Percentiles rank a stretch among this genome's conserved stretches.
Evolutionary conservation across 2,329 filamentous ascomycete species (phyloP).

Genomic region (Rhynchosporium secalis): DNA sequence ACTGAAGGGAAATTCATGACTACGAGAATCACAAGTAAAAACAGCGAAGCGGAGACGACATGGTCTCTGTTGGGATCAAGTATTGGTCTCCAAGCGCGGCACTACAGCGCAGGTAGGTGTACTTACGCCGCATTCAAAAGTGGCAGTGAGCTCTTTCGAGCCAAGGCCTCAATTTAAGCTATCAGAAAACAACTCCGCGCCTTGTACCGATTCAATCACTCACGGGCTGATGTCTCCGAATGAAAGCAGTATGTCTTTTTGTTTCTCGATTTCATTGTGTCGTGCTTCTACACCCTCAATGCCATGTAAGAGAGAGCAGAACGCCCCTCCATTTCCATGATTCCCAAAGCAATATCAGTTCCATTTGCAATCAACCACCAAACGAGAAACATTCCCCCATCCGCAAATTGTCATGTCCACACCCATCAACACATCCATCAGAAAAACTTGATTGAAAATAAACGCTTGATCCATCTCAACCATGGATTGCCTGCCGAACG

Average conservation of each 20-base stretch:
- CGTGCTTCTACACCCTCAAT: conserved; percentile 11
- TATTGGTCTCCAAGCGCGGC: too few species aligned
- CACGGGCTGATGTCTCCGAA: neutral
- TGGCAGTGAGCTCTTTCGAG: too few species aligned
- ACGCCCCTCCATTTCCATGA: conserved; percentile 12
- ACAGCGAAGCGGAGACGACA: too few species aligned
- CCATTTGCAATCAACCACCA: conserved; percentile 3
- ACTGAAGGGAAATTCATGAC: too few species aligned
- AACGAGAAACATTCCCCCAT: conserved; percentile 5
- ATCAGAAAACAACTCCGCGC: neutral
- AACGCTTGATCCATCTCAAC: conserved; percentile 10
- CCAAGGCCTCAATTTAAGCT: too few species aligned
- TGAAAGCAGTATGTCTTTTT: neutral
- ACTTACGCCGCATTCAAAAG: too few species aligned
- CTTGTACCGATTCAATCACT: neutral
- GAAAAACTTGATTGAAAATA: neutral
- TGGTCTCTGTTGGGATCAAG: too few species aligned
- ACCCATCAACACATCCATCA: conserved; percentile 10
- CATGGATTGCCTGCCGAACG: neutral
- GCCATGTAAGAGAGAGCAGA: conserved; percentile 12
- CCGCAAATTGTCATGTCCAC: neutral
- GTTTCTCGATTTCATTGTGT: conserved; percentile 16
- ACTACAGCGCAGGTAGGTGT: too few species aligned
- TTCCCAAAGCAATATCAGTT: conserved; percentile 14
- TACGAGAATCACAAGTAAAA: too few species aligned